A percentile compares a stretch with the other conserved stretches of the same genome.
These are phyloP conservation scores for Erysimum cheiri DNA, from an alignment of 441 rosid species.

Conservation along the genomic window DNA sequence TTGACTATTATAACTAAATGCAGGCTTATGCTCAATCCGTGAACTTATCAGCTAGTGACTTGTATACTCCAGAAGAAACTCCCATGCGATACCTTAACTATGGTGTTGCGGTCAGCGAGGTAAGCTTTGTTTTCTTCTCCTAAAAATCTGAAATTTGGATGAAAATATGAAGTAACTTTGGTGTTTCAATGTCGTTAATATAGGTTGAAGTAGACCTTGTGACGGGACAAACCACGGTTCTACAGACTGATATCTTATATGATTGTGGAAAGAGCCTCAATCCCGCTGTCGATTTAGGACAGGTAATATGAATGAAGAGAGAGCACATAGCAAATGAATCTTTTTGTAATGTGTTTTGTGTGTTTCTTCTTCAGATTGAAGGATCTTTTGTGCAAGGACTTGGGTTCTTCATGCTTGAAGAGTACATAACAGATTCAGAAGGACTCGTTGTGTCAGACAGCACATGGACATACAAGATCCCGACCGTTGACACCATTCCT, in stretches of 20 bases:
- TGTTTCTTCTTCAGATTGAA: conserved; percentile 66
- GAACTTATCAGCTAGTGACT: conserved; percentile 61
- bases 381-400: conserved; percentile 98
- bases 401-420: conserved; percentile 89
- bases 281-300: conserved; percentile 98
- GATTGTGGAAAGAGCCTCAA: conserved; percentile 95
- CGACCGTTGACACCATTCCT: conserved; percentile 86
- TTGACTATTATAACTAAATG: conserved; percentile 25
- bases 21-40: conserved; percentile 72
- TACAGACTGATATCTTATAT: conserved; percentile 76
- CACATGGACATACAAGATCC: conserved; percentile 94
- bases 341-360: not conserved
- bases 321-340: not conserved
- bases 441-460: conserved; percentile 70
- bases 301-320: conserved; percentile 53
- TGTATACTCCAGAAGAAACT: conserved; percentile 53
- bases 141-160: conserved; percentile 1
- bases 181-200: conserved; percentile 24
- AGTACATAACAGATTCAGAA: conserved; percentile 68
- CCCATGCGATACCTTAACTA: conserved; percentile 66
- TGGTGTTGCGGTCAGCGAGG: conserved; percentile 92
- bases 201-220: conserved; percentile 90
- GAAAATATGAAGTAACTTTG: conserved; percentile 13
- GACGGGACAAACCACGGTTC: conserved; percentile 77
- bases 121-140: conserved; percentile 43